Conservation (phyloP, 2,329 filamentous ascomycete species). For the Fusarium circinatum region DNA sequence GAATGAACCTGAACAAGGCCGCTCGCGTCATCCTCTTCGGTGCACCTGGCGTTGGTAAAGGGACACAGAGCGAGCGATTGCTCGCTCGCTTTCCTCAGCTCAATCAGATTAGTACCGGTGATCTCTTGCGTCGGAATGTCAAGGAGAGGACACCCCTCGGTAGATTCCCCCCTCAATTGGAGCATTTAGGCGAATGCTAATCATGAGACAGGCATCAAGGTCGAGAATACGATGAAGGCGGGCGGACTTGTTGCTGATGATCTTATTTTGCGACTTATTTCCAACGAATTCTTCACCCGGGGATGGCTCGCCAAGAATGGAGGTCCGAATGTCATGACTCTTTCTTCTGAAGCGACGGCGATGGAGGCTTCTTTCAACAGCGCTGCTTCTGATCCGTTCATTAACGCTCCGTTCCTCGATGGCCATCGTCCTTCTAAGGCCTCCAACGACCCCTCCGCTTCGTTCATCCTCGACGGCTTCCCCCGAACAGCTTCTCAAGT, state of each 20-base stretch:
- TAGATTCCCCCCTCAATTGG: slow-evolving; percentile 54
- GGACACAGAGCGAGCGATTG: slow-evolving; percentile 91
- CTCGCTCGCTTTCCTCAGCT: slow-evolving; percentile 88
- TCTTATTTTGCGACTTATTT: slow-evolving; percentile 91
- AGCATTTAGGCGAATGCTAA: slow-evolving; percentile 2
- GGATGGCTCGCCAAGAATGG: slow-evolving; percentile 77
- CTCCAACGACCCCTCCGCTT: slow-evolving; percentile 79
- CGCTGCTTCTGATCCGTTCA: slow-evolving; percentile 52
- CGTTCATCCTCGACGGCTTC: slow-evolving; percentile 96
- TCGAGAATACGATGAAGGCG: slow-evolving; percentile 86
- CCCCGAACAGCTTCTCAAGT: slow-evolving; percentile 89
- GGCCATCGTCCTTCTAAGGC: slow-evolving; percentile 54
- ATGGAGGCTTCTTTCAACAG: slow-evolving; percentile 51
- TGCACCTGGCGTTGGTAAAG: slow-evolving; percentile 96
- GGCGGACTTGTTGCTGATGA: slow-evolving; percentile 92
- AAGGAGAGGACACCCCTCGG: slow-evolving; percentile 86
- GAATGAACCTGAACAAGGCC: slow-evolving; percentile 78
- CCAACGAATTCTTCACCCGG: slow-evolving; percentile 84
- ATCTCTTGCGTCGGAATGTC: slow-evolving; percentile 92
- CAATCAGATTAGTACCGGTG: slow-evolving; percentile 91
- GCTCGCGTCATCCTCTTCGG: slow-evolving; percentile 95
- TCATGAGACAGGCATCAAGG: slow-evolving; percentile 78
- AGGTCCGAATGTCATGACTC: slow-evolving; percentile 61
- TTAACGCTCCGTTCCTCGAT: slow-evolving; percentile 53
- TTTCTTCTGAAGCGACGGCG: slow-evolving; percentile 56